A percentile compares a stretch with the other conserved stretches of the same genome.
phyloP scores from a whole-genome alignment of 192 early-diverging fungal genomes.

The Backusella luteola region DNA sequence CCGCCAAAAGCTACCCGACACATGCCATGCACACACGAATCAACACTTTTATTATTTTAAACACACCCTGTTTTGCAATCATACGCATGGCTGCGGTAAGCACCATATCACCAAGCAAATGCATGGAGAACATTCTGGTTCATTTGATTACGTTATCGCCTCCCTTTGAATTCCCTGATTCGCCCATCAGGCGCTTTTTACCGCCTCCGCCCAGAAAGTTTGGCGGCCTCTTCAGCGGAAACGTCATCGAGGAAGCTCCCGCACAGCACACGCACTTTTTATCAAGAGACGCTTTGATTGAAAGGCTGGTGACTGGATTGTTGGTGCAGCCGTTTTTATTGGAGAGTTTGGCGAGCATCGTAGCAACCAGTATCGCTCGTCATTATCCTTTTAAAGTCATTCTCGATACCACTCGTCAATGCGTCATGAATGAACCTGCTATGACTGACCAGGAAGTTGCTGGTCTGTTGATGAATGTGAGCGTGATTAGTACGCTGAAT shows the following conservation, averaged over 20 bases:
- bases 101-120: not conserved
- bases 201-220: not conserved
- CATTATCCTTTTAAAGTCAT: not conserved
- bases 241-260: not conserved
- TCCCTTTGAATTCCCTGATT: not conserved
- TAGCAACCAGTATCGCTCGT: not conserved
- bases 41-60: not conserved
- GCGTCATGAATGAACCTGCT: too few species aligned
- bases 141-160: not conserved
- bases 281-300: not conserved
- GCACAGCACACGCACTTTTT: not conserved
- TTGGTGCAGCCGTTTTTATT: slow-evolving; percentile 1
- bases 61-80: not conserved
- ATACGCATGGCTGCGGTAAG: not conserved
- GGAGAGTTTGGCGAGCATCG: not conserved
- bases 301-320: not conserved
- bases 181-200: not conserved
- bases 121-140: not conserved
- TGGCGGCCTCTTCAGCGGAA: not conserved
- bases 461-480: slow-evolving; percentile 46
- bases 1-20: not conserved
- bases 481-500: slow-evolving; percentile 25
- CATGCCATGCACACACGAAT: not conserved
- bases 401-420: not conserved
- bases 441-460: slow-evolving; percentile 12